Conservation (phyloP, 345 rosid species). For the Gossypium thurberi region DNA sequence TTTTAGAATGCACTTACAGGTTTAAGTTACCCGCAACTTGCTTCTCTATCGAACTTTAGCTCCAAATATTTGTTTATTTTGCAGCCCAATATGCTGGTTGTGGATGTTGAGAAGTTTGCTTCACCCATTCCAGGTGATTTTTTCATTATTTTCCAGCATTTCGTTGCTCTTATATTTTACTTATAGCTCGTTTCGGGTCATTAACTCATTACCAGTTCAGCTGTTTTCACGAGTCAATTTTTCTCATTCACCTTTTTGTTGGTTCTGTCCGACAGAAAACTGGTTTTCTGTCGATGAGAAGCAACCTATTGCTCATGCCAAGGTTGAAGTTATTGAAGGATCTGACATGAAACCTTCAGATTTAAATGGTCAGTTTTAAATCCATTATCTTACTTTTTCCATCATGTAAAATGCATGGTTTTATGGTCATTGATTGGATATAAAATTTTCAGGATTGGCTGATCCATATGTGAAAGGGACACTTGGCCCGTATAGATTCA, state of each 20-base stretch:
- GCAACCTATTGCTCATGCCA: slow-evolving; percentile 63
- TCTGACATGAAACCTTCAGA: slow-evolving; percentile 79
- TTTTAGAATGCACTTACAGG: not conserved
- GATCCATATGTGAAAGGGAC: slow-evolving; percentile 97
- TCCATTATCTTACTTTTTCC: slow-evolving; percentile 6
- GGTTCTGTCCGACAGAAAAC: slow-evolving; percentile 37
- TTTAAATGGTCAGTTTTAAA: slow-evolving; percentile 54
- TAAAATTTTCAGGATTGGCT: slow-evolving; percentile 60
- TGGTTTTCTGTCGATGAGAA: slow-evolving; percentile 87
- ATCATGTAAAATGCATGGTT: not conserved
- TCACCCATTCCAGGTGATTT: slow-evolving; percentile 50
- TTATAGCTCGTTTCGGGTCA: not conserved
- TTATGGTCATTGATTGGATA: slow-evolving; percentile 3
- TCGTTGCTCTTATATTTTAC: not conserved
- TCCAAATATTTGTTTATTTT: slow-evolving; percentile 15
- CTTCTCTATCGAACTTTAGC: slow-evolving; percentile 9
- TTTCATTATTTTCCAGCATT: not conserved
- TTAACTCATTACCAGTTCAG: not conserved
- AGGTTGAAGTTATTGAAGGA: slow-evolving; percentile 82
- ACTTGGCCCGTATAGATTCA: slow-evolving; percentile 71
- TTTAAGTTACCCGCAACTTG: not conserved
- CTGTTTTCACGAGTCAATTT: not conserved
- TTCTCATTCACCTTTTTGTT: slow-evolving; percentile 7
- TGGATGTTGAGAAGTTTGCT: slow-evolving; percentile 77
- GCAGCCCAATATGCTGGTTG: slow-evolving; percentile 98